Evolutionary conservation across 495 filamentous ascomycete genomes (phyloP).

Genomic region (Massariosphaeria phaeospora): DNA sequence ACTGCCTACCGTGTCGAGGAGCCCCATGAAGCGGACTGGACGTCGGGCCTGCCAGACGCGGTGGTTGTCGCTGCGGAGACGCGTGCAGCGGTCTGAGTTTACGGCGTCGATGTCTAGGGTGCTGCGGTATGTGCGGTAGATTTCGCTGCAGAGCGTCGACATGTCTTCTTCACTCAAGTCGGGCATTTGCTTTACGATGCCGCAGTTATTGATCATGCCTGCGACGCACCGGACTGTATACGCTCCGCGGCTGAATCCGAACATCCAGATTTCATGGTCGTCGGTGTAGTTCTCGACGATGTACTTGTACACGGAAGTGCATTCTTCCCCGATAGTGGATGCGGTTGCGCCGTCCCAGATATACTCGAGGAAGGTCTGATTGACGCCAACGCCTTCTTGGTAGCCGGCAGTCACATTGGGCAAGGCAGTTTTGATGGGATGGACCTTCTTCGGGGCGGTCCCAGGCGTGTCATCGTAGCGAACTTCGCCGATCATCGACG

Average conservation of each 20-base stretch:
- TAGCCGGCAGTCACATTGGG: constrained; percentile 15
- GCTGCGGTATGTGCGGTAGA: constrained; percentile 25
- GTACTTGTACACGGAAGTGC: constrained; percentile 18
- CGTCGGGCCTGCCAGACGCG: constrained; percentile 3
- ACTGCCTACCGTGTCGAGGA: constrained; percentile 20
- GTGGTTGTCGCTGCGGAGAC: background rate
- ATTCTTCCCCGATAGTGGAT: constrained; percentile 29
- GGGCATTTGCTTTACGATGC: constrained; percentile 10
- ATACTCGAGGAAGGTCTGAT: constrained; percentile 24
- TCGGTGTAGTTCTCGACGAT: constrained; percentile 18
- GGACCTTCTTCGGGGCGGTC: constrained; percentile 2
- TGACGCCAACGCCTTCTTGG: constrained; percentile 28
- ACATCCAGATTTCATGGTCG: constrained; percentile 23
- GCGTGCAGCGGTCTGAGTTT: background rate
- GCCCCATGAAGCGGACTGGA: constrained; percentile 15
- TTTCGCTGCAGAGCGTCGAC: constrained; percentile 13
- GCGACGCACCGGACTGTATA: constrained; percentile 26
- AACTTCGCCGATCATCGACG: constrained; percentile 11
- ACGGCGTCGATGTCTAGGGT: constrained; percentile 20
- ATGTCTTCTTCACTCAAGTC: background rate
- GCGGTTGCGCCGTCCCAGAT: constrained; percentile 22
- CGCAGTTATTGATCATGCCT: constrained; percentile 31
- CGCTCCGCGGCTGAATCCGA: constrained; percentile 24
- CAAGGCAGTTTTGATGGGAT: background rate
- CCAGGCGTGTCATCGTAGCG: background rate